A percentile compares a stretch with the other conserved stretches of the same genome.
Conservation (phyloP, 1,284 basidiomycete genomes). For the Ceratobasidium sp. region DNA sequence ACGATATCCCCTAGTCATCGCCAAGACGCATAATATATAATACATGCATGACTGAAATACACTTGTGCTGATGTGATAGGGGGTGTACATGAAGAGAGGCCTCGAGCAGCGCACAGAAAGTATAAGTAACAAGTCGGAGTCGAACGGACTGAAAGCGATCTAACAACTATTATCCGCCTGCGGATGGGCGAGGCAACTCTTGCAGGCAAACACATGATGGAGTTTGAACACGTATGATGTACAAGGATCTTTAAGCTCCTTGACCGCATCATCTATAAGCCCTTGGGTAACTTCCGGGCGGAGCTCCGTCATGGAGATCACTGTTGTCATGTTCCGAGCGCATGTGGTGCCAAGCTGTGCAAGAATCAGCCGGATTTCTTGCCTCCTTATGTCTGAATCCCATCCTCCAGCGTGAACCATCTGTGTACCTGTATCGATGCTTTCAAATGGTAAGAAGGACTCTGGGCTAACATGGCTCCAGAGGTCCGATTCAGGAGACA, state of each 20-base stretch:
- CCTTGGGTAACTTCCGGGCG: not conserved
- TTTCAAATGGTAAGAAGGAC: conserved; percentile 2
- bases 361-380: conserved; percentile 16
- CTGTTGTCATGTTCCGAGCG: not conserved
- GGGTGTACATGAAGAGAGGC: not conserved
- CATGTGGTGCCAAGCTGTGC: conserved; percentile 7
- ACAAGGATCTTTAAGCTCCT: conserved; percentile 20
- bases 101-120: not conserved
- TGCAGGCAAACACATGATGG: conserved; percentile 24
- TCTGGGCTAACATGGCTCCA: not conserved
- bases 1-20: not conserved
- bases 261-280: conserved; percentile 16
- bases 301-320: not conserved
- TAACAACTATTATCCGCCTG: too few species aligned
- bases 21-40: conserved; percentile 8
- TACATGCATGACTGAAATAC: conserved; percentile 33
- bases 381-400: conserved; percentile 9
- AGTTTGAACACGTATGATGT: conserved; percentile 15
- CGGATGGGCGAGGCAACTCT: too few species aligned
- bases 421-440: not conserved
- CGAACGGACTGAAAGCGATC: too few species aligned
- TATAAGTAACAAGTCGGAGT: not conserved
- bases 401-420: conserved; percentile 23
- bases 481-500: conserved; percentile 3
- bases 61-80: not conserved